Conservation (phyloP, 176 grass and related monocot genomes). For the Poa pratensis region DNA sequence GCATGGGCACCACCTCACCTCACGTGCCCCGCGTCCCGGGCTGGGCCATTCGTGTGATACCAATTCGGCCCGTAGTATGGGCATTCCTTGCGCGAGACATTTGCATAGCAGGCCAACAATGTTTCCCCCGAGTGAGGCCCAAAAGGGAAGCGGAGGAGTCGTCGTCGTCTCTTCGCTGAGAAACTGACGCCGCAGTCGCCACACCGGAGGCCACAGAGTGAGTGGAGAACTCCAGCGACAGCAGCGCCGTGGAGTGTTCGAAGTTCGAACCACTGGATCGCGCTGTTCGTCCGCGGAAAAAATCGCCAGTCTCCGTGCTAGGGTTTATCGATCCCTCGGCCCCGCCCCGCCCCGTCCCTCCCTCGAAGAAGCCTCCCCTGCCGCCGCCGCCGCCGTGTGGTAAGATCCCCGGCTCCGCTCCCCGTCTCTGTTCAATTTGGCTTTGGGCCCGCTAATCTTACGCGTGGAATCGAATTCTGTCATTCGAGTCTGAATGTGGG, state of each 20-base stretch:
- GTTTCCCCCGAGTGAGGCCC: neutral
- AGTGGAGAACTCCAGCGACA: neutral
- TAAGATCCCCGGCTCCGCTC: slow-evolving; percentile 11
- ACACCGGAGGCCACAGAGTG: neutral
- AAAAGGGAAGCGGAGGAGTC: neutral
- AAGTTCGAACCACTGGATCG: neutral
- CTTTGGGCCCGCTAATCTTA: neutral
- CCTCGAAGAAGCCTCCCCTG: neutral
- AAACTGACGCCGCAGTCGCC: neutral
- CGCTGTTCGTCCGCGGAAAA: neutral
- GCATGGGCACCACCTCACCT: neutral
- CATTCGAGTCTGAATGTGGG: neutral
- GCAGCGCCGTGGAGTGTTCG: neutral
- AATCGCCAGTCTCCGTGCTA: slow-evolving; percentile 11
- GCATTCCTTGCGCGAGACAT: too few relatives aligned
- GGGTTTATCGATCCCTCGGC: slow-evolving; percentile 16
- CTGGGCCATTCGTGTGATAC: neutral
- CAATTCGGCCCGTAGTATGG: neutral
- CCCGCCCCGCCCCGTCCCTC: neutral
- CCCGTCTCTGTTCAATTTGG: neutral
- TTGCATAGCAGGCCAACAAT: neutral
- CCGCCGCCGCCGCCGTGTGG: slow-evolving; percentile 5
- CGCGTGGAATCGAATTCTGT: neutral
- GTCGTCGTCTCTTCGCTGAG: neutral
- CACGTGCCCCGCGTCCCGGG: neutral